These are phyloP conservation scores for Sporormia fimetaria DNA, from an alignment of 495 filamentous ascomycete genomes.

Conservation along the genomic window DNA sequence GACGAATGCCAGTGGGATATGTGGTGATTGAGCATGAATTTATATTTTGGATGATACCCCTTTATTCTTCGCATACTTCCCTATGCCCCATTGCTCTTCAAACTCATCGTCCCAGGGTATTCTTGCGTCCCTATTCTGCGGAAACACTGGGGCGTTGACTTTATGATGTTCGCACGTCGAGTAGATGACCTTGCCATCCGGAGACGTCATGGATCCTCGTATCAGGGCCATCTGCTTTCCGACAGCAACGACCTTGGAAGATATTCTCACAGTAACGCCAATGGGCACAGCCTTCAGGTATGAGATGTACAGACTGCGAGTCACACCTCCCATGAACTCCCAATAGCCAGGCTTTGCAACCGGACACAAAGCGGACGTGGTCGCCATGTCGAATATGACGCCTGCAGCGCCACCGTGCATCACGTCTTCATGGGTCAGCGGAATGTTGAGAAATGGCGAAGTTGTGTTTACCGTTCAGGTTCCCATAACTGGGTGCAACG, in stretches of 20 bases:
- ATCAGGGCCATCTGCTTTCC: slow-evolving; percentile 39
- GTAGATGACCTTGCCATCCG: slow-evolving; percentile 34
- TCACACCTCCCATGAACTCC: slow-evolving; percentile 40
- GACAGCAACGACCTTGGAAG: slow-evolving; percentile 29
- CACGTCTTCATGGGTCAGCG: slow-evolving; percentile 1
- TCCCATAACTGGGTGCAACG: slow-evolving; percentile 19
- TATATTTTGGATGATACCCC: slow-evolving; percentile 6
- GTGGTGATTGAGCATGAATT: background rate
- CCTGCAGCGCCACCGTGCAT: slow-evolving; percentile 33
- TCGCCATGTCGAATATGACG: slow-evolving; percentile 40
- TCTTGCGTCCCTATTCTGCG: slow-evolving; percentile 28
- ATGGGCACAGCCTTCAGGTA: slow-evolving; percentile 33
- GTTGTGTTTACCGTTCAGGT: slow-evolving; percentile 18
- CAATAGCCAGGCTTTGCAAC: slow-evolving; percentile 35
- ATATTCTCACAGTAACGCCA: slow-evolving; percentile 31
- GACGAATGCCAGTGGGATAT: background rate
- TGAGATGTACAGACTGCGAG: slow-evolving; percentile 33
- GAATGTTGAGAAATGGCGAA: background rate
- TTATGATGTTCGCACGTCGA: slow-evolving; percentile 39
- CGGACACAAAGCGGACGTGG: slow-evolving; percentile 35
- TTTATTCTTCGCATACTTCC: slow-evolving; percentile 3
- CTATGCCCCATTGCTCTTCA: slow-evolving; percentile 9
- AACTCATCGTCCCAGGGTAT: slow-evolving; percentile 30
- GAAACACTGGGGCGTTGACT: slow-evolving; percentile 32
- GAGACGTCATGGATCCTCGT: slow-evolving; percentile 32